Evolutionary conservation across 805 yeast genomes (phyloP).

Genomic region (Metschnikowia anglica): DNA sequence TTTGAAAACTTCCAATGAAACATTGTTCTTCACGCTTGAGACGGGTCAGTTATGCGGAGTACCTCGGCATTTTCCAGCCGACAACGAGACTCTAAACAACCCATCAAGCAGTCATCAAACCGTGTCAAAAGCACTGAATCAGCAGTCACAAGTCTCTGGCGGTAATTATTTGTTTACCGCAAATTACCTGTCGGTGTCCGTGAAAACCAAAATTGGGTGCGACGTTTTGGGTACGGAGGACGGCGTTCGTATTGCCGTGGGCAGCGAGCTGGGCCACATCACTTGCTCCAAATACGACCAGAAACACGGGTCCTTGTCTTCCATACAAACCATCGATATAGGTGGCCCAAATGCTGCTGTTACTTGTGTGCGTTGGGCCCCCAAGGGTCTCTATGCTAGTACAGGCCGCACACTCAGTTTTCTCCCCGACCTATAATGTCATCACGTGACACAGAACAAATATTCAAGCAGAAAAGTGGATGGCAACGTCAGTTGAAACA

Average conservation of each 20-base stretch:
- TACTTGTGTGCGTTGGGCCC: conserved; percentile 7
- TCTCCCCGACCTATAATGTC: not conserved
- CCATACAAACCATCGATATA: not conserved
- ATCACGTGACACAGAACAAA: conserved; percentile 3
- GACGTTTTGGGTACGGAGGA: conserved; percentile 4
- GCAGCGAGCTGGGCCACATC: conserved; percentile 12
- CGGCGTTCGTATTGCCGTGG: conserved; percentile 9
- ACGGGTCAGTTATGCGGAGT: conserved; percentile 11
- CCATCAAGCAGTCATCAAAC: not conserved
- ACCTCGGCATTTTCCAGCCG: conserved; percentile 1
- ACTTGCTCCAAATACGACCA: conserved; percentile 5
- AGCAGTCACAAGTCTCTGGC: not conserved
- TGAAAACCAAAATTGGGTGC: conserved; percentile 10
- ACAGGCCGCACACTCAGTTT: conserved; percentile 1
- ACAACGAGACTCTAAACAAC: not conserved
- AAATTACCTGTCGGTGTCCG: conserved; percentile 1
- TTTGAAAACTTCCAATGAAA: not conserved
- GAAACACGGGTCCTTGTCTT: not conserved
- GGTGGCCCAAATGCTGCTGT: not conserved
- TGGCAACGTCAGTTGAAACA: no score
- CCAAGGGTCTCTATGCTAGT: conserved; percentile 6
- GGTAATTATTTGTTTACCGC: conserved; percentile 2
- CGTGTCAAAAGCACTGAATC: no score
- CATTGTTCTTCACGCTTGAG: conserved; percentile 7
- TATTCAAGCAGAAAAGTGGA: not conserved